Evolutionary conservation across 306 rosid genomes (phyloP).

Genomic region (Comarum palustre): DNA sequence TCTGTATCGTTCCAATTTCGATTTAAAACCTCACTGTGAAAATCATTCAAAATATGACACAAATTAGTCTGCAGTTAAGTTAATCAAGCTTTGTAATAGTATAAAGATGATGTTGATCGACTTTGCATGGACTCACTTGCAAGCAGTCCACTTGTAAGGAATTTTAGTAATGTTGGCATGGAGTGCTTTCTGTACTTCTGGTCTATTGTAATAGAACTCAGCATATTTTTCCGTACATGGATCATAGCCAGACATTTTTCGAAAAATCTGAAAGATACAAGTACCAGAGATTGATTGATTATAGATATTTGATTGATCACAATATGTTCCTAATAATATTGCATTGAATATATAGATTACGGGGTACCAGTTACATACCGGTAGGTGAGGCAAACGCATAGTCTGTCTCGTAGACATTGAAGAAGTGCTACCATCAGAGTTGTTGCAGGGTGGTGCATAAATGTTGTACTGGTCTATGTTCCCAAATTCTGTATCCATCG

Average conservation of each 20-base stretch:
- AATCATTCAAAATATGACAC: neutral
- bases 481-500: conserved; percentile 93
- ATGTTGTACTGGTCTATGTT: conserved; percentile 96
- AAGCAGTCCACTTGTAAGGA: conserved; percentile 93
- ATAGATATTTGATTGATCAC: neutral
- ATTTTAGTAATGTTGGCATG: conserved; percentile 81
- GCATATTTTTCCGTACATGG: conserved; percentile 96
- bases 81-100: neutral
- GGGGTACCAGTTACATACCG: conserved; percentile 17
- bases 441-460: conserved; percentile 87
- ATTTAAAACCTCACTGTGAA: conserved; percentile 77
- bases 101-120: neutral
- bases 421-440: conserved; percentile 55
- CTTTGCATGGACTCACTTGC: conserved; percentile 50
- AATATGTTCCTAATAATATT: neutral
- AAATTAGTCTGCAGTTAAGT: neutral
- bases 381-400: conserved; percentile 78
- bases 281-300: neutral
- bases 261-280: conserved; percentile 36
- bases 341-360: neutral
- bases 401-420: conserved; percentile 25
- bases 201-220: conserved; percentile 78
- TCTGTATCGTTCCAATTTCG: conserved; percentile 95
- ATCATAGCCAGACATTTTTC: conserved; percentile 72
- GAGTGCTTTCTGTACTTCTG: conserved; percentile 87